Evolutionary conservation across 2,329 filamentous ascomycete genomes (phyloP).

Genomic region (Exserohilum rostratum): DNA sequence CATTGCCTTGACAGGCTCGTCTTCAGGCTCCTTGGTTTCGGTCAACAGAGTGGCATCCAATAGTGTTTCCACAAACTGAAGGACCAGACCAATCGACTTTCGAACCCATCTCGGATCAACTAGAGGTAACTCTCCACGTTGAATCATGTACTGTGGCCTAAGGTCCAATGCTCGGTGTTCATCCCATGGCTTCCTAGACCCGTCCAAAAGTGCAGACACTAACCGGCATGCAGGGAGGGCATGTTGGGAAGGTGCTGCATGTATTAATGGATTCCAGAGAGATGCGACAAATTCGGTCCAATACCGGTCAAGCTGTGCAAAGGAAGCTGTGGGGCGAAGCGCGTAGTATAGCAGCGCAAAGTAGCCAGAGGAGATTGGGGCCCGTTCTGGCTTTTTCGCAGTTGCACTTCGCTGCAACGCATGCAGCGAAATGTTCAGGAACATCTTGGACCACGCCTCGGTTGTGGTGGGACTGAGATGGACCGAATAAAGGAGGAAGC

Average conservation of each 20-base stretch:
- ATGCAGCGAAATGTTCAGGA: conserved; percentile 33
- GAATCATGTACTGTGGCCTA: conserved; percentile 52
- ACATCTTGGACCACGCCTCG: conserved; percentile 48
- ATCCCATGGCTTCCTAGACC: conserved; percentile 69
- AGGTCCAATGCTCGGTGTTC: conserved; percentile 71
- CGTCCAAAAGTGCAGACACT: conserved; percentile 74
- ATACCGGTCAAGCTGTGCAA: conserved; percentile 71
- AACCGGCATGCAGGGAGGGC: conserved; percentile 60
- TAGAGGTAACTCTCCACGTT: conserved; percentile 76
- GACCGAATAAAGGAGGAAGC: conserved; percentile 77
- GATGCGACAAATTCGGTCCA: conserved; percentile 79
- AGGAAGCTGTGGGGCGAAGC: conserved; percentile 71
- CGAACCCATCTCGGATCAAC: conserved; percentile 89
- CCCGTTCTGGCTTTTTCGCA: conserved; percentile 68
- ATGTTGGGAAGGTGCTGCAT: conserved; percentile 27
- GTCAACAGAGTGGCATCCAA: conserved; percentile 59
- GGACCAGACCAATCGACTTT: conserved; percentile 69
- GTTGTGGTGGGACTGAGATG: conserved; percentile 66
- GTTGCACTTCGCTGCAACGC: conserved; percentile 55
- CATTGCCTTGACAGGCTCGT: conserved; percentile 61
- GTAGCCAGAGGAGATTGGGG: conserved; percentile 71
- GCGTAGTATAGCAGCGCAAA: conserved; percentile 58
- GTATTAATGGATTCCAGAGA: conserved; percentile 58
- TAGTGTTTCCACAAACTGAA: conserved; percentile 64
- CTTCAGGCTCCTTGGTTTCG: conserved; percentile 37